Conservation (phyloP, 306 rosid genomes). For the Acacia melanoxylon region DNA sequence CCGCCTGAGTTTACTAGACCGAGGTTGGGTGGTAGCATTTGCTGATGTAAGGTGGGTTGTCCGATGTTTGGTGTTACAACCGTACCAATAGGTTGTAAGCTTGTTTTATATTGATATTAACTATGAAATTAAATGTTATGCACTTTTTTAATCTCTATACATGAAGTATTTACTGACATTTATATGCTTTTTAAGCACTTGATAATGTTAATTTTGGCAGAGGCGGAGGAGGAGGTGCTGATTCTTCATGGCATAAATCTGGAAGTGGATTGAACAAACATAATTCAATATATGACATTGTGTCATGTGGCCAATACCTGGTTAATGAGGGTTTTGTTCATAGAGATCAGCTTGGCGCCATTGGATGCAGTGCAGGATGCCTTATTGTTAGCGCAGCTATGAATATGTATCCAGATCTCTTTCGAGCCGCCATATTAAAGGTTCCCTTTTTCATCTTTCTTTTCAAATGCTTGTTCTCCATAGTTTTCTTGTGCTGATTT, state of each 20-base stretch:
- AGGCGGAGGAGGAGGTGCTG: slow-evolving; percentile 84
- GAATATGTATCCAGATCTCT: slow-evolving; percentile 76
- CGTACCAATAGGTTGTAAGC: background rate
- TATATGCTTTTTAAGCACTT: background rate
- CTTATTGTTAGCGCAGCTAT: slow-evolving; percentile 79
- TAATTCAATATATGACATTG: slow-evolving; percentile 75
- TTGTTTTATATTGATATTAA: slow-evolving; percentile 19
- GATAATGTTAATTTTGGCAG: slow-evolving; percentile 44
- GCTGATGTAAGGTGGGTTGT: slow-evolving; percentile 83
- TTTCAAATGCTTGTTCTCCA: background rate
- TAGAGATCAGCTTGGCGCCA: slow-evolving; percentile 63
- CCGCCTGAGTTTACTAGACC: slow-evolving; percentile 86
- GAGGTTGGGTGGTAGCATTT: slow-evolving; percentile 94
- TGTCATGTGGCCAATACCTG: slow-evolving; percentile 77
- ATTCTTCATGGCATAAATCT: slow-evolving; percentile 74
- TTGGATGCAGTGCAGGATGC: slow-evolving; percentile 88
- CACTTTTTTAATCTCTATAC: background rate
- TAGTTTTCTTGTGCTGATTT: background rate
- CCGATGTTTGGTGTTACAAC: background rate
- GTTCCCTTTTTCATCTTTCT: slow-evolving; percentile 35
- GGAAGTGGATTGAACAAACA: slow-evolving; percentile 69
- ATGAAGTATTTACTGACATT: slow-evolving; percentile 13
- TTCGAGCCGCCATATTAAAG: slow-evolving; percentile 79
- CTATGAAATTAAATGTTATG: slow-evolving; percentile 18
- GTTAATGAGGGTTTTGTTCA: slow-evolving; percentile 63